Evolutionary conservation across 1,284 basidiomycete species (phyloP).

Genomic region (Golubevia sp.): DNA sequence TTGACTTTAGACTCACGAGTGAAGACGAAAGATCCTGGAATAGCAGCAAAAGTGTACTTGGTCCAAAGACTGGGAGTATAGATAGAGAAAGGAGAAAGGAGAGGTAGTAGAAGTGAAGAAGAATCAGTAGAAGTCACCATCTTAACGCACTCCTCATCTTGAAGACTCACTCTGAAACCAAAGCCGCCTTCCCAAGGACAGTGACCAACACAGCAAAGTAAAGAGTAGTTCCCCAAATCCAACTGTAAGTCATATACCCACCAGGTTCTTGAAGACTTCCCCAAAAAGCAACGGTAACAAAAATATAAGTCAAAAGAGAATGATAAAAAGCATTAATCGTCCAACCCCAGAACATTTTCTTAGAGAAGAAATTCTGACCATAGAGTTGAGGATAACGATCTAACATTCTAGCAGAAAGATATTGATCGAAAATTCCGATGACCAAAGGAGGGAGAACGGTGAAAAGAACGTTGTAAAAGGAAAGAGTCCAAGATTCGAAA

Average conservation of each 20-base stretch:
- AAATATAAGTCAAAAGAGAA: constrained; percentile 73
- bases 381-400: constrained; percentile 98
- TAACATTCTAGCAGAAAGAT: constrained; percentile 91
- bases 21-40: constrained; percentile 90
- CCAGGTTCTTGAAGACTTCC: constrained; percentile 7
- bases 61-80: constrained; percentile 81
- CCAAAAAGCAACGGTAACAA: constrained; percentile 54
- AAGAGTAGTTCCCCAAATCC: constrained; percentile 97
- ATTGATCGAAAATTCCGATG: constrained; percentile 78
- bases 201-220: constrained; percentile 92
- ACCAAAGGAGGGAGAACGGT: constrained; percentile 59
- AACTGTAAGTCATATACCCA: constrained; percentile 57
- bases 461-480: constrained; percentile 63
- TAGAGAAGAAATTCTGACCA: constrained; percentile 14
- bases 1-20: constrained; percentile 63
- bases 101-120: neutral
- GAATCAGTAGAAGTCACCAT: neutral
- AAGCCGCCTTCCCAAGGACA: constrained; percentile 93
- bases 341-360: constrained; percentile 76
- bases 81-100: constrained; percentile 1
- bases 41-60: constrained; percentile 87
- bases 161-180: constrained; percentile 86
- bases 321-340: constrained; percentile 91
- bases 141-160: neutral
- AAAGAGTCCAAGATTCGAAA: constrained; percentile 98